These are phyloP conservation scores for Termitomyces sp. DNA, from an alignment of 768 basidiomycete species.

Conservation along the genomic window DNA sequence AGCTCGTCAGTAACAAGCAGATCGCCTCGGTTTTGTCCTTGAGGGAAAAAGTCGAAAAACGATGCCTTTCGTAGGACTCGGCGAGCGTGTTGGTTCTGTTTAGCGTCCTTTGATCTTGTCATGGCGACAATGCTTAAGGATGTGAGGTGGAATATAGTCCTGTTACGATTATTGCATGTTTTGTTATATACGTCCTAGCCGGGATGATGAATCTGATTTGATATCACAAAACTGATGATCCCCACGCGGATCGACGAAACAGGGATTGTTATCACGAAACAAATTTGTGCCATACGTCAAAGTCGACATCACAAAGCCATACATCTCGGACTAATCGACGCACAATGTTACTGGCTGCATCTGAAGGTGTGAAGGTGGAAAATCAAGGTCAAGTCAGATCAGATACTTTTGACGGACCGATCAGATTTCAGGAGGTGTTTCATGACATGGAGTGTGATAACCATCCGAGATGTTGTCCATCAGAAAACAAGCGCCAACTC, in stretches of 20 bases:
- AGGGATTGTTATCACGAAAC: not conserved
- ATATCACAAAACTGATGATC: too few relatives aligned
- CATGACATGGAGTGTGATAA: too few relatives aligned
- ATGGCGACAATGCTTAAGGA: not conserved
- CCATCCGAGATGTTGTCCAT: not conserved
- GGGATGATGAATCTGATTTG: not conserved
- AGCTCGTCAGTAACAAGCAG: slow-evolving; percentile 44
- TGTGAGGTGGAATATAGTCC: not conserved
- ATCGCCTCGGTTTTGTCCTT: slow-evolving; percentile 17
- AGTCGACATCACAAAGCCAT: too few relatives aligned
- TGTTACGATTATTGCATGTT: not conserved
- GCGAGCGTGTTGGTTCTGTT: not conserved
- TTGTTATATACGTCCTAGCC: not conserved
- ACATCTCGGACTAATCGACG: not conserved
- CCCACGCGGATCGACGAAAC: not conserved
- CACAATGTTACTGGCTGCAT: not conserved
- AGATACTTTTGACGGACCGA: not conserved
- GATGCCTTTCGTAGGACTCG: not conserved
- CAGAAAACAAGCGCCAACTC: not conserved
- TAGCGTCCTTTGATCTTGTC: not conserved
- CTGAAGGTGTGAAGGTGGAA: not conserved
- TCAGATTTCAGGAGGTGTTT: not conserved
- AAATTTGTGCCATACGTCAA: not conserved
- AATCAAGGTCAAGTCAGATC: not conserved
- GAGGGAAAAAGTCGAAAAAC: not conserved